Percentiles rank a stretch among this genome's conserved stretches.
Evolutionary conservation across 1,284 basidiomycete species (phyloP).

Genomic region (Grifola frondosa): DNA sequence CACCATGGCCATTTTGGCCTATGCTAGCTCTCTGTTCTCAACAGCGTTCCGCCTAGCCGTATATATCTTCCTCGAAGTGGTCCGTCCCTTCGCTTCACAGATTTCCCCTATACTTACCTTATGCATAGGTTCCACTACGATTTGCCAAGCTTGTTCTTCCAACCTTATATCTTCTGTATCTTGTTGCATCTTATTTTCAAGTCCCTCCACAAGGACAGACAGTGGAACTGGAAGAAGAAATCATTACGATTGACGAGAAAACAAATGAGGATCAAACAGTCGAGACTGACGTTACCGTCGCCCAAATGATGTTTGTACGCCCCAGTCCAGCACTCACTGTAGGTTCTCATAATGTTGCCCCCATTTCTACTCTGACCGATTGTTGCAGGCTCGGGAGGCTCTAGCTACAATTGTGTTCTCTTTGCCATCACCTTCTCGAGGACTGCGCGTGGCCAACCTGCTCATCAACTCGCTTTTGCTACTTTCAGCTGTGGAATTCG

Average conservation of each 20-base stretch:
- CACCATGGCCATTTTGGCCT: slow-evolving; percentile 16
- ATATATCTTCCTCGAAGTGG: slow-evolving; percentile 27
- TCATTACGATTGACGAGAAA: slow-evolving; percentile 8
- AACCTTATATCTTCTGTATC: slow-evolving; percentile 12
- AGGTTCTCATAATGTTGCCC: background rate
- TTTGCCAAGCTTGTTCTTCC: slow-evolving; percentile 15
- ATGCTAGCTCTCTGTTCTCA: slow-evolving; percentile 21
- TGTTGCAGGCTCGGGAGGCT: slow-evolving; percentile 14
- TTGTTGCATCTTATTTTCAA: slow-evolving; percentile 7
- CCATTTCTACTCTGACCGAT: background rate
- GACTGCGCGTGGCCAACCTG: slow-evolving; percentile 40
- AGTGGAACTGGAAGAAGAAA: slow-evolving; percentile 14
- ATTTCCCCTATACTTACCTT: background rate
- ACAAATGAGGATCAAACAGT: slow-evolving; percentile 12
- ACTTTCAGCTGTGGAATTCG: slow-evolving; percentile 50
- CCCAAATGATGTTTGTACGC: slow-evolving; percentile 8
- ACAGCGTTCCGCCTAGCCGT: slow-evolving; percentile 23
- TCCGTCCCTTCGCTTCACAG: slow-evolving; percentile 7
- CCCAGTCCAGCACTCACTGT: slow-evolving; percentile 11
- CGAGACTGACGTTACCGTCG: slow-evolving; percentile 12
- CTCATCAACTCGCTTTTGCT: slow-evolving; percentile 53
- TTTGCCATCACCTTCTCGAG: slow-evolving; percentile 42
- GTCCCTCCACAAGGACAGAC: slow-evolving; percentile 11
- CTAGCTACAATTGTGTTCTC: slow-evolving; percentile 41
- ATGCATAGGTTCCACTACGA: slow-evolving; percentile 8